A percentile compares a stretch with the other conserved stretches of the same genome.
Evolutionary conservation across 768 basidiomycete genomes (phyloP).

Genomic region (Amanita pseudoporphyria): DNA sequence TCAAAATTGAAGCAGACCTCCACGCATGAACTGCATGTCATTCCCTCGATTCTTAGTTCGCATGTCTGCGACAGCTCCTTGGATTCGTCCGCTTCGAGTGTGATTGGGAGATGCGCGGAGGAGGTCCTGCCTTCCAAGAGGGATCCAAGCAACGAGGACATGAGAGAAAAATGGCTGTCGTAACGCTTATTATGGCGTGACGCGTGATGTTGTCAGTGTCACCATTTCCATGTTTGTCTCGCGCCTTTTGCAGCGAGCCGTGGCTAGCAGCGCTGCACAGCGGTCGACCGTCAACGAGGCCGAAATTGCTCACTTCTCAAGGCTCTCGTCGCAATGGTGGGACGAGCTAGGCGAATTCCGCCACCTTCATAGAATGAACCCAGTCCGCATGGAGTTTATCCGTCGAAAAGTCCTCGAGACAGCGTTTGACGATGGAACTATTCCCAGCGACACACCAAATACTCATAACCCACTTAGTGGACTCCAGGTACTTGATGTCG

Average conservation of each 20-base stretch:
- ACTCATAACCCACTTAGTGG: conserved; percentile 39
- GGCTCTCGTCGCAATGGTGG: conserved; percentile 92
- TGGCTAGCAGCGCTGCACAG: not conserved
- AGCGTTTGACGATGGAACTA: conserved; percentile 41
- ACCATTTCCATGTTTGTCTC: conserved; percentile 4
- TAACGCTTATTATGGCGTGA: no score
- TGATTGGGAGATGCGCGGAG: conserved; percentile 12
- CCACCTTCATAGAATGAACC: conserved; percentile 92
- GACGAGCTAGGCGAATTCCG: conserved; percentile 87
- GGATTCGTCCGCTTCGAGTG: conserved; percentile 17
- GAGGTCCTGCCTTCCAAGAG: conserved; percentile 1
- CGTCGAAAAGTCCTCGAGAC: conserved; percentile 63
- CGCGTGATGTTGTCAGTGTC: not conserved
- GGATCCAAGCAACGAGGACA: conserved; percentile 7
- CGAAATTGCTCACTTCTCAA: conserved; percentile 87
- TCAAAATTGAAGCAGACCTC: conserved; percentile 44
- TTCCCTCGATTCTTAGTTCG: conserved; percentile 77
- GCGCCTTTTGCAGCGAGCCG: conserved; percentile 2
- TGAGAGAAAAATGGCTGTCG: conserved; percentile 5
- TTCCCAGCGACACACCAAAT: conserved; percentile 22
- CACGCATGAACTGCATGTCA: conserved; percentile 87
- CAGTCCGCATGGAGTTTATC: conserved; percentile 75
- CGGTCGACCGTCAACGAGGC: conserved; percentile 52
- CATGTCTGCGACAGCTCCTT: conserved; percentile 39
- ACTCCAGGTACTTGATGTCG: conserved; percentile 77